A percentile compares a stretch with the other conserved stretches of the same genome.
Evolutionary conservation across 2,329 filamentous ascomycete genomes (phyloP).

Genomic region (Penicillium thymicola): DNA sequence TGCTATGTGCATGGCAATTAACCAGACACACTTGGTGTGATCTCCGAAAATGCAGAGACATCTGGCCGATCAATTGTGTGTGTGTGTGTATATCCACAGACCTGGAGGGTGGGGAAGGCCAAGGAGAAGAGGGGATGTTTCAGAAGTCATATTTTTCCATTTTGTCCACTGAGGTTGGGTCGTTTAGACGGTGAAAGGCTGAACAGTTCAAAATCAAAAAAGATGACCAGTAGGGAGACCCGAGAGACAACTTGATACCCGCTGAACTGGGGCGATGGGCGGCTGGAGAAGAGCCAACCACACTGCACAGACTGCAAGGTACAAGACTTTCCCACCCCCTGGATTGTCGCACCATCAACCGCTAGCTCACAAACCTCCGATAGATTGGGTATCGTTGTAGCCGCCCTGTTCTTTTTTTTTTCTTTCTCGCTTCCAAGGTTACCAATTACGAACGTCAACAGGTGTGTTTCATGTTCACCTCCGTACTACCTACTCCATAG

Average conservation of each 20-base stretch:
- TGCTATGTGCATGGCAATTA: conserved; percentile 15
- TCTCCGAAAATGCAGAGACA: neutral
- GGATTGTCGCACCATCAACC: conserved; percentile 20
- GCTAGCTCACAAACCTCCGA: conserved; percentile 5
- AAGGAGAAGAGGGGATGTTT: conserved; percentile 20
- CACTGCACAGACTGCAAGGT: conserved; percentile 14
- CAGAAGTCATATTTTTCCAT: neutral
- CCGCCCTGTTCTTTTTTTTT: neutral
- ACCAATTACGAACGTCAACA: conserved; percentile 10
- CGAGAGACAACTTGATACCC: conserved; percentile 12
- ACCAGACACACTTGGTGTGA: conserved; percentile 16
- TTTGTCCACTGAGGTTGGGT: neutral
- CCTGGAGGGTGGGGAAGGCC: conserved; percentile 3
- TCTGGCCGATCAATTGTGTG: conserved; percentile 1
- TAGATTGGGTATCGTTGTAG: conserved; percentile 15
- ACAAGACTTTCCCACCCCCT: conserved; percentile 9
- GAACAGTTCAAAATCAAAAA: neutral
- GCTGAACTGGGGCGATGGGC: conserved; percentile 11
- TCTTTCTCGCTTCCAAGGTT: conserved; percentile 9
- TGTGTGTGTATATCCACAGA: neutral
- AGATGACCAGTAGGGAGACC: conserved; percentile 14
- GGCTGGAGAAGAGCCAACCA: conserved; percentile 21
- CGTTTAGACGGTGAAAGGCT: neutral
- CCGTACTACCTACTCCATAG: neutral
- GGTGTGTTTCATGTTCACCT: neutral